Evolutionary conservation across 192 early-diverging fungal species (phyloP).

Genomic region (Paraglomus brasilianum): DNA sequence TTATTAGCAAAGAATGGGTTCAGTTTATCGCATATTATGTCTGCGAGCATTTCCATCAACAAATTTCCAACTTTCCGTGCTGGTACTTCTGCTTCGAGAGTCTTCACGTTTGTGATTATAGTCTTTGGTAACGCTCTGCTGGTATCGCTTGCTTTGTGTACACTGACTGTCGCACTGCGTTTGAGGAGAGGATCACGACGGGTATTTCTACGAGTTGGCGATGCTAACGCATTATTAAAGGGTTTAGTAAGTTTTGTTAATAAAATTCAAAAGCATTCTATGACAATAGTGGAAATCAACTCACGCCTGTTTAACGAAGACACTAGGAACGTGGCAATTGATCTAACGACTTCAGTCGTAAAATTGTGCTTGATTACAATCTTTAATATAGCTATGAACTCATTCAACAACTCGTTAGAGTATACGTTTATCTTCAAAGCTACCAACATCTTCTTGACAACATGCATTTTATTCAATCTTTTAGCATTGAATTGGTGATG

Average conservation of each 20-base stretch:
- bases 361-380: conserved; percentile 56
- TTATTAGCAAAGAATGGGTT: conserved; percentile 49
- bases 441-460: conserved; percentile 62
- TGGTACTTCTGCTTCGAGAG: background rate
- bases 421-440: conserved; percentile 59
- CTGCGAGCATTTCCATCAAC: conserved; percentile 64
- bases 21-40: conserved; percentile 54
- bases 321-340: conserved; percentile 62
- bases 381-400: conserved; percentile 53
- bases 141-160: background rate
- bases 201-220: conserved; percentile 26
- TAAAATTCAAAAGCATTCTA: conserved; percentile 5
- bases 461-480: conserved; percentile 56
- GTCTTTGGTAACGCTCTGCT: background rate
- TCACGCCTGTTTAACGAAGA: conserved; percentile 58
- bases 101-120: conserved; percentile 21
- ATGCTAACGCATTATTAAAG: conserved; percentile 13
- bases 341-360: conserved; percentile 56
- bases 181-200: conserved; percentile 27
- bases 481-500: conserved; percentile 57
- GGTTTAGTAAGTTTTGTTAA: background rate
- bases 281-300: background rate
- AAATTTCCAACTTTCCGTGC: conserved; percentile 37
- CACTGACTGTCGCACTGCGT: background rate
- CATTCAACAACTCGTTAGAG: conserved; percentile 50